Evolutionary conservation across 768 basidiomycete genomes (phyloP), one percentile per base, ranked within the genome.

Genomic region (Rhizopogon rudus): DNA sequence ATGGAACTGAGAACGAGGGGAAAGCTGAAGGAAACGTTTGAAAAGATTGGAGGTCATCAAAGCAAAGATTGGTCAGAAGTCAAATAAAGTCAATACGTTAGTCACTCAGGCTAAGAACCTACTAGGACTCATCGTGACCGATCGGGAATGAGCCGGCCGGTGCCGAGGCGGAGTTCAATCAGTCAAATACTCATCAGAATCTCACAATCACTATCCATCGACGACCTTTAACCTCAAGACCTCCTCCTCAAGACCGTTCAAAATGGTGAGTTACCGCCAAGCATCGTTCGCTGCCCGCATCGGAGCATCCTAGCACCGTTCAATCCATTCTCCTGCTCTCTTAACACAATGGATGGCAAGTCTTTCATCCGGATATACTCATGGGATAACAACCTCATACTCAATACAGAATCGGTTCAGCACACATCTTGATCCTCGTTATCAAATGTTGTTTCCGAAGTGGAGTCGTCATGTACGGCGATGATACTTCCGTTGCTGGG

Each of bases 311-410:
- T 73, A 67, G 71, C 60, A 63, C 64, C 62, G 67, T 66, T 71
- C 68, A 70, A 61, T 72, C 69, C 67, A 68, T 73, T 68, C 67
- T 51, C 37, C 57, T 60, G 54, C 25, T 49, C 29, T 13, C 35
- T 28, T 53, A 43, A 66, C 66, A 64, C 68, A 78, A 75, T 81
- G 79, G 80, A 82, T 83, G 81, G 79, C 68, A 65, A 71, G 81
- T 78, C 55, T 61, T 61, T 50, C 3, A 0, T 63, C 52, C 59
- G 64, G 81, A 81, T 82, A 65, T 12, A 67, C 63, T 33, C 22
- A 1, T 39, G 45, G 37, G 35, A 51, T 52, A 49, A 25, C 35
- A 37, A 37, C 4, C 35, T 49, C 5, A 49, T 35, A 4, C 22
- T 37, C 58, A 66, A 65, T 55, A 53, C 40, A 35, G 58, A 69